A percentile compares a stretch with the other conserved stretches of the same genome.
These are phyloP conservation scores for Naegleria gruberi DNA, from an alignment of 208 protist species.

Conservation along the genomic window DNA sequence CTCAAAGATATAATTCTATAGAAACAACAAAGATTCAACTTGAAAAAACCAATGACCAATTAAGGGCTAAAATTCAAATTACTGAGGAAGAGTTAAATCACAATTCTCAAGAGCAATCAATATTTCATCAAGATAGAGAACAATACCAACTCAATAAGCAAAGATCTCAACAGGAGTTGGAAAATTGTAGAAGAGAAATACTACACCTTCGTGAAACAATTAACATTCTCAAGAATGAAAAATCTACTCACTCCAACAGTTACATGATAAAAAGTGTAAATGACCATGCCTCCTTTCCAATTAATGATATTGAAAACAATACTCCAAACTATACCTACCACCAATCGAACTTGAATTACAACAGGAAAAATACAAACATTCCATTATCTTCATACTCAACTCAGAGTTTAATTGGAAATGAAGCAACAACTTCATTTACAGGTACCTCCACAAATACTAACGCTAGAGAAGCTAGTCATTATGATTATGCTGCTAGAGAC, in stretches of 20 bases:
- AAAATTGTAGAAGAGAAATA: not conserved
- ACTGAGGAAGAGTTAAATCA: not conserved
- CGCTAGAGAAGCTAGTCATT: too few relatives aligned
- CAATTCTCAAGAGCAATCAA: not conserved
- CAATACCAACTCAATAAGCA: not conserved
- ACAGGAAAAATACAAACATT: not conserved
- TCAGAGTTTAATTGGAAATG: too few relatives aligned
- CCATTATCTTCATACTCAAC: too few relatives aligned
- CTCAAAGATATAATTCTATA: not conserved
- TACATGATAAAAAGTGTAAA: too few relatives aligned
- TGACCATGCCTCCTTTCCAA: too few relatives aligned
- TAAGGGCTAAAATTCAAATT: not conserved
- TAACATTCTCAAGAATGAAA: not conserved
- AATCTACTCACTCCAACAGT: not conserved
- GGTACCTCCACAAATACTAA: not conserved
- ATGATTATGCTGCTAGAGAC: too few relatives aligned
- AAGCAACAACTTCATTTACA: not conserved
- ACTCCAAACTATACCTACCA: not conserved
- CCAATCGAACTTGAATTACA: not conserved
- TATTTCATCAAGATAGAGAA: not conserved
- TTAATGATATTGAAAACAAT: too few relatives aligned
- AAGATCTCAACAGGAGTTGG: not conserved
- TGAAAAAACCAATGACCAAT: not conserved
- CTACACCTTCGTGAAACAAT: not conserved
- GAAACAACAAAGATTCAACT: not conserved